Base-by-base conservation (phyloP, 176 grass and related monocot species). In the Canna indica region DNA sequence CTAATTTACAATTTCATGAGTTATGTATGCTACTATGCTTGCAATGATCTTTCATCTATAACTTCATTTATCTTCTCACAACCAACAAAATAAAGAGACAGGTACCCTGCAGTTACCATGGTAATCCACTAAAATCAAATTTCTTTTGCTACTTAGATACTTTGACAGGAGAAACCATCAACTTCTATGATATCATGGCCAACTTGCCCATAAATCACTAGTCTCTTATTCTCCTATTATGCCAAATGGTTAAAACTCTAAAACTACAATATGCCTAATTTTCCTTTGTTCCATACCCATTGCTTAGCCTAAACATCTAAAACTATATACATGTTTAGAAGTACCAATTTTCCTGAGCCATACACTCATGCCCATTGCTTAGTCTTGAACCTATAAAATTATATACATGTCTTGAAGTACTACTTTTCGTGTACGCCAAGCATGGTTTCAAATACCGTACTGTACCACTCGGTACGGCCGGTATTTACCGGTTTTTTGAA, bases 91-190 rank as follows among this genome's bases (percentile, higher is more conserved):
- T 59, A 59, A 59, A 2, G 56, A 27, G n/a, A 59, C n/a, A n/a
- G n/a, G n/a, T 28, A 29, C 22, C 13, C 18, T 27, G 4, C 11
- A 59, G 56, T 59, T 28, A 2, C 56, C n/a, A 27, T 28, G 47
- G 16, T 28, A 27, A 59, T 59, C 25, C 56, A 59, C 52, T 59
- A 59, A 29, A 59, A 59, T 59, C 56, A 59, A 59, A 59, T 28
- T 24, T 7, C 22, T 59, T 9, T 59, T 28, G 25, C 56, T 27
- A 59, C 9, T 59, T 59, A 18, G n/a, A 28, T 28, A 12, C 11
- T 28, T 59, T 28, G 26, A 59, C 10, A 28, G 3, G 56, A 59
- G 56, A 59, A 59, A 59, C 1, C 56, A 59, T 59, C 25, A 28
- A 14, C 56, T 18, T 28, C 10, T 59, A 59, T 6, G 10, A 59